A percentile compares a stretch with the other conserved stretches of the same genome.
Evolutionary conservation across 2,329 filamentous ascomycete genomes (phyloP).

Genomic region (Phaeoacremonium minimum): DNA sequence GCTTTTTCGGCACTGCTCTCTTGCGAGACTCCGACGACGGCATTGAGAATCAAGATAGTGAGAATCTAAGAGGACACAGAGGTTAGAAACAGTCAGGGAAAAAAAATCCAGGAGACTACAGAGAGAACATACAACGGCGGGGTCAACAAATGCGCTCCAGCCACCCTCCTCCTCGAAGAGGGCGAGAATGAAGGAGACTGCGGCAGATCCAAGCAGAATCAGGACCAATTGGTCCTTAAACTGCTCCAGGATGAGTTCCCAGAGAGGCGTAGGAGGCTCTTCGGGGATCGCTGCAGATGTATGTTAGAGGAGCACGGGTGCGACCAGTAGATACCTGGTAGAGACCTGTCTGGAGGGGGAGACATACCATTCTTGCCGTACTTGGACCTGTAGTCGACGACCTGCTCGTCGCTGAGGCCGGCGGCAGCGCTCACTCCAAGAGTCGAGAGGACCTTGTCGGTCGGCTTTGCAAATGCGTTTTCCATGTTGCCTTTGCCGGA

Average conservation of each 20-base stretch:
- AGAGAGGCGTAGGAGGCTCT: constrained; percentile 91
- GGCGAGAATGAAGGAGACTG: constrained; percentile 87
- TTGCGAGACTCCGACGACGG: constrained; percentile 95
- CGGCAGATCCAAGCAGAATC: constrained; percentile 88
- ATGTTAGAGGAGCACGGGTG: background rate
- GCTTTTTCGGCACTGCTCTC: constrained; percentile 98
- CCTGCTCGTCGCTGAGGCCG: constrained; percentile 58
- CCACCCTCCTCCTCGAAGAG: constrained; percentile 90
- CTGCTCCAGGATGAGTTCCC: constrained; percentile 95
- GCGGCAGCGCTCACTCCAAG: constrained; percentile 51
- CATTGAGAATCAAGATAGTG: constrained; percentile 93
- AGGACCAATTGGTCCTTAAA: constrained; percentile 99
- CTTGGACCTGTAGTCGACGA: constrained; percentile 49
- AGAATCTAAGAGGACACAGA: constrained; percentile 61
- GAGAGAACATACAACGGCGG: constrained; percentile 70
- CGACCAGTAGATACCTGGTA: no score
- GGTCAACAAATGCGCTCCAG: constrained; percentile 97
- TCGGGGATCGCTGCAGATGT: constrained; percentile 56
- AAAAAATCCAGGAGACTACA: background rate
- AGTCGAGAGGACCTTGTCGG: constrained; percentile 52
- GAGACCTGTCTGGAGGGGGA: constrained; percentile 1
- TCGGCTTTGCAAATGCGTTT: constrained; percentile 55
- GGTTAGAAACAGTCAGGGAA: constrained; percentile 5
- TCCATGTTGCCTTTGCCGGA: constrained; percentile 57
- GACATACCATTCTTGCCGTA: constrained; percentile 63